Conservation (phyloP, 1,139 yeast species). For the Pichia sp. region DNA sequence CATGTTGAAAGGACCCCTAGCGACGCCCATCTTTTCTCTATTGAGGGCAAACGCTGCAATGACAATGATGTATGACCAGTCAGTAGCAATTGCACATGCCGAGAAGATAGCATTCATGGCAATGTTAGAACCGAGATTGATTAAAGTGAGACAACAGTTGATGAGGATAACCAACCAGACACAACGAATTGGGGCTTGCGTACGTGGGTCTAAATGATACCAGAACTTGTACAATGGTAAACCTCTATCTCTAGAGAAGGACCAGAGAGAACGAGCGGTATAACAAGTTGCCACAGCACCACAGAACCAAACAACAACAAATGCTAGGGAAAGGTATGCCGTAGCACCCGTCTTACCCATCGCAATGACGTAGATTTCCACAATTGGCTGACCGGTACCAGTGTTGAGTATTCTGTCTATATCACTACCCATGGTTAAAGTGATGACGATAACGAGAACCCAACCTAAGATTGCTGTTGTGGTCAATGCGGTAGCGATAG, state of each 20-base stretch:
- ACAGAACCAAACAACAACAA: slow-evolving; percentile 29
- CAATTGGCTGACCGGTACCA: slow-evolving; percentile 42
- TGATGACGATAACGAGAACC: slow-evolving; percentile 28
- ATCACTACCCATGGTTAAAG: slow-evolving; percentile 39
- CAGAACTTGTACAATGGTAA: slow-evolving; percentile 34
- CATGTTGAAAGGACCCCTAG: slow-evolving; percentile 32
- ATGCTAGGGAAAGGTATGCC: slow-evolving; percentile 43
- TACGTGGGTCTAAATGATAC: slow-evolving; percentile 28
- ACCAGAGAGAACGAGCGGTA: slow-evolving; percentile 29
- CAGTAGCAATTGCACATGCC: slow-evolving; percentile 40
- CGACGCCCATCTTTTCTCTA: slow-evolving; percentile 33
- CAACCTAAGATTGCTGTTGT: slow-evolving; percentile 30
- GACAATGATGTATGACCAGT: slow-evolving; percentile 33
- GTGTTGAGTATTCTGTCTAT: slow-evolving; percentile 30
- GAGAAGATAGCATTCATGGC: slow-evolving; percentile 43
- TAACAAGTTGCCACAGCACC: slow-evolving; percentile 31
- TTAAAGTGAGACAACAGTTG: slow-evolving; percentile 28
- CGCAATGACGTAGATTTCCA: slow-evolving; percentile 42
- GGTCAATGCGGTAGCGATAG: slow-evolving; percentile 28
- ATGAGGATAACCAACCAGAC: slow-evolving; percentile 30
- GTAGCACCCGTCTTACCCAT: slow-evolving; percentile 49
- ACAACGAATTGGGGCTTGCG: slow-evolving; percentile 33
- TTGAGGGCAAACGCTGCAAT: slow-evolving; percentile 32
- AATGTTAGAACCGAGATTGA: slow-evolving; percentile 31
- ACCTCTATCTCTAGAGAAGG: slow-evolving; percentile 37